Base-by-base conservation (phyloP, 805 yeast species). In the Cephaloascus albidus region DNA sequence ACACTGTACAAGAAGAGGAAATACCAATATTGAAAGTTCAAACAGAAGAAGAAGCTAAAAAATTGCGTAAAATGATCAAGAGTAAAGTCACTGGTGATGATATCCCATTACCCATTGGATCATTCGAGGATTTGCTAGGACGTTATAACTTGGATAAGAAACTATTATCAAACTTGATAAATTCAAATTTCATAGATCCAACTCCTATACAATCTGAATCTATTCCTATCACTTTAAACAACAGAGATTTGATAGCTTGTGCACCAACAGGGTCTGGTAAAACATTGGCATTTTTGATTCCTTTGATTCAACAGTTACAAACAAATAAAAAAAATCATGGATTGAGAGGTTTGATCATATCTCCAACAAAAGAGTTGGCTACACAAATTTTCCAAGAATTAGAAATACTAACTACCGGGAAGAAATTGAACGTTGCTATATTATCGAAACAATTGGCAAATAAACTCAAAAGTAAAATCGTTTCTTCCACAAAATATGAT, bases 241-340 rank as follows among this genome's bases (percentile, higher is more conserved):
- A 68, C 20, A 74, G 95, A 43, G 97, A 90, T 54, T 56, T 93
- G 27, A 67, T 93, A 34, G 95, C 95, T 1, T 86, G 96, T 69
- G 97, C 97, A 0, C 97, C 97, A 36, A 93, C 98, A 1, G 98
- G 98, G 50, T 87, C 97, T 3, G 98, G 98, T 68, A 93, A 93
- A 57, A 93, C 98, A 0, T 66, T 93, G 37, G 95, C 97, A 23
- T 93, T 84, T 54, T 63, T 85, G 41, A 75, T 88, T 15, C 98
- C 99, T 3, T 50, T 90, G 49, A 60, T 93, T 17, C 93, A 85
- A 48, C 52, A 59, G 36, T 36, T 66, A 15, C 42, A 51, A 20
- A 49, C 52, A 23, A 47, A 48, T 16, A 49, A 57, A 18, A 61
- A 65, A 37, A 58, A 61, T 40, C 57, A 65, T 42, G 85, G 84